Conservation (phyloP, 2,329 filamentous ascomycete species). For the Xylaria sp. region DNA sequence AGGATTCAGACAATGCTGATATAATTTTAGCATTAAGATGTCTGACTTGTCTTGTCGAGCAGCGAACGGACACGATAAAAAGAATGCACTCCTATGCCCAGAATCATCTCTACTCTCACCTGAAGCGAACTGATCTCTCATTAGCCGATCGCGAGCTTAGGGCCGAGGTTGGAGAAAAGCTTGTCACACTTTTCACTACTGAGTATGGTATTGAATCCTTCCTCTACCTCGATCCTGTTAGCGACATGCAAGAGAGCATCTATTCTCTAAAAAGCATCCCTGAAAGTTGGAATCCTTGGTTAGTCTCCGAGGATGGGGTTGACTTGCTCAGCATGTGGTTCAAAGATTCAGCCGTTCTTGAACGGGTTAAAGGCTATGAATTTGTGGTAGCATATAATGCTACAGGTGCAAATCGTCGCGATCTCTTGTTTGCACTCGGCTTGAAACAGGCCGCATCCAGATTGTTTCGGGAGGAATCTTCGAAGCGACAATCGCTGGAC, state of each 20-base stretch:
- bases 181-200: slow-evolving; percentile 1
- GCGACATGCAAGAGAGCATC: neutral
- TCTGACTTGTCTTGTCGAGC: slow-evolving; percentile 12
- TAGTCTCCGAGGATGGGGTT: slow-evolving; percentile 1
- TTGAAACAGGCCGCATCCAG: neutral
- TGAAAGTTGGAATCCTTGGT: neutral
- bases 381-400: neutral
- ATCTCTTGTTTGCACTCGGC: slow-evolving; percentile 1
- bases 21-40: slow-evolving; percentile 5
- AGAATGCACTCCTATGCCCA: slow-evolving; percentile 6
- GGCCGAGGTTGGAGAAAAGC: slow-evolving; percentile 1
- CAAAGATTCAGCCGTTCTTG: slow-evolving; percentile 3
- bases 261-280: neutral
- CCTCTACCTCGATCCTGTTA: neutral
- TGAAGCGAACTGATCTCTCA: neutral
- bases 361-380: neutral
- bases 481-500: neutral
- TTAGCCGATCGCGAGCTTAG: slow-evolving; percentile 6
- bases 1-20: neutral
- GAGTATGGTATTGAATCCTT: slow-evolving; percentile 5
- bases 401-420: slow-evolving; percentile 3
- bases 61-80: neutral
- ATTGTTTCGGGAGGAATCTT: slow-evolving; percentile 5
- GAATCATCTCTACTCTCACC: neutral
- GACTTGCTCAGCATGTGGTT: slow-evolving; percentile 1